Conservation (phyloP, 257 asterid genomes). For the Galeopsis tetrahit region DNA sequence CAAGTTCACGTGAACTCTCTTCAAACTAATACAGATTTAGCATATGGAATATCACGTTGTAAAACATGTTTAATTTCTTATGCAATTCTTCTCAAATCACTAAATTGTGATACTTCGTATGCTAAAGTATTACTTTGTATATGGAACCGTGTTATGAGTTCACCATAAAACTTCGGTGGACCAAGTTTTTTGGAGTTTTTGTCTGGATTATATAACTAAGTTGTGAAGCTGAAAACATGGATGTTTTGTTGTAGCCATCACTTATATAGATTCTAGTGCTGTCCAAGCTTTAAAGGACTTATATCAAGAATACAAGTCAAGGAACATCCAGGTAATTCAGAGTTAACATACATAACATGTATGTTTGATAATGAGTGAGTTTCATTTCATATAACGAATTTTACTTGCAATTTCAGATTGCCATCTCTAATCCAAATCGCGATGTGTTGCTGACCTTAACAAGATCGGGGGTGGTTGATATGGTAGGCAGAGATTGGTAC, state of each 20-base stretch:
- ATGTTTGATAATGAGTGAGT: not conserved
- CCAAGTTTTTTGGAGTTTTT: too few relatives aligned
- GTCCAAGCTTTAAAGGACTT: conserved; percentile 91
- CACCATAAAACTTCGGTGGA: too few relatives aligned
- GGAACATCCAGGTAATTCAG: conserved; percentile 79
- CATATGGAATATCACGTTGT: too few relatives aligned
- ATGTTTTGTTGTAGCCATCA: conserved; percentile 68
- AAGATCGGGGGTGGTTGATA: conserved; percentile 71
- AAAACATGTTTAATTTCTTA: too few relatives aligned
- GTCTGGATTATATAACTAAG: not conserved
- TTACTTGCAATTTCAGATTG: conserved; percentile 60
- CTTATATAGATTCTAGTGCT: conserved; percentile 96
- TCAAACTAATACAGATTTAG: too few relatives aligned
- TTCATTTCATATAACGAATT: not conserved
- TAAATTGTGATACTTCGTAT: too few relatives aligned
- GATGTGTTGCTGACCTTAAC: conserved; percentile 79
- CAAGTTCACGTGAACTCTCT: too few relatives aligned
- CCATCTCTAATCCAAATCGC: conserved; percentile 82
- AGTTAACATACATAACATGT: not conserved
- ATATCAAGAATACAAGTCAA: conserved; percentile 78
- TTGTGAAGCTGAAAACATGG: conserved; percentile 20
- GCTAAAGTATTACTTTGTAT: too few relatives aligned
- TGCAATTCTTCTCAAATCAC: too few relatives aligned
- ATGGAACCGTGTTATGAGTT: too few relatives aligned
- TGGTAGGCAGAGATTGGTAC: conserved; percentile 89